Conservation (phyloP, 768 basidiomycete species). For the Piloderma croceum region DNA sequence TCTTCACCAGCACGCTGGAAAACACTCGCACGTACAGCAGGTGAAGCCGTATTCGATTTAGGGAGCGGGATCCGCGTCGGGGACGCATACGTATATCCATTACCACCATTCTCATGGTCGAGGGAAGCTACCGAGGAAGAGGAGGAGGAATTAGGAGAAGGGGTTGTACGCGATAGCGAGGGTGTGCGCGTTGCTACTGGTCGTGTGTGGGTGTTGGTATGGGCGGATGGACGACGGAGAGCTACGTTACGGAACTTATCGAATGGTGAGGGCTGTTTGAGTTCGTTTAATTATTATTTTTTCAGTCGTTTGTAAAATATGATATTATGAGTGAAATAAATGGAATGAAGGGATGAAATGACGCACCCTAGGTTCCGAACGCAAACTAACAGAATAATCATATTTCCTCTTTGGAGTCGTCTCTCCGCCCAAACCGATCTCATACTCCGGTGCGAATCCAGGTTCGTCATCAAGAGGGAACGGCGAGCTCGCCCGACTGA, state of each 20-base stretch:
- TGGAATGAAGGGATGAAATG: constrained; percentile 1
- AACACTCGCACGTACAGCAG: constrained; percentile 36
- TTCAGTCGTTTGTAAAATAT: no score
- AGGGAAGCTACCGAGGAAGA: constrained; percentile 61
- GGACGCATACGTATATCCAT: constrained; percentile 37
- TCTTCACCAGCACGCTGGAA: constrained; percentile 8
- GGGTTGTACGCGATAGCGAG: constrained; percentile 57
- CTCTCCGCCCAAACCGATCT: no score
- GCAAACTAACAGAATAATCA: constrained; percentile 56
- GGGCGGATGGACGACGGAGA: constrained; percentile 38
- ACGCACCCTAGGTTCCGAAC: constrained; percentile 56
- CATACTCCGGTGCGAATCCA: no score
- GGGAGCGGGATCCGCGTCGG: constrained; percentile 47
- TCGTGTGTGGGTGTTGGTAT: constrained; percentile 33
- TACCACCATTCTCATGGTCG: constrained; percentile 4
- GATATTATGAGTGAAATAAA: no score
- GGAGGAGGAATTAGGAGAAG: constrained; percentile 55
- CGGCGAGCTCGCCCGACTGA: constrained; percentile 51
- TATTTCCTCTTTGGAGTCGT: constrained; percentile 45
- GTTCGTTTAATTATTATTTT: no score
- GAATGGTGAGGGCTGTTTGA: constrained; percentile 50
- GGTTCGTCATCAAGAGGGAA: constrained; percentile 30
- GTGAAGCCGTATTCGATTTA: constrained; percentile 45
- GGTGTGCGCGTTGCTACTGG: constrained; percentile 67
- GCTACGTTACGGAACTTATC: constrained; percentile 62